Percentiles rank a stretch among this genome's conserved stretches.
Evolutionary conservation across 441 rosid genomes (phyloP).

Genomic region (Erodium chrysanthum): DNA sequence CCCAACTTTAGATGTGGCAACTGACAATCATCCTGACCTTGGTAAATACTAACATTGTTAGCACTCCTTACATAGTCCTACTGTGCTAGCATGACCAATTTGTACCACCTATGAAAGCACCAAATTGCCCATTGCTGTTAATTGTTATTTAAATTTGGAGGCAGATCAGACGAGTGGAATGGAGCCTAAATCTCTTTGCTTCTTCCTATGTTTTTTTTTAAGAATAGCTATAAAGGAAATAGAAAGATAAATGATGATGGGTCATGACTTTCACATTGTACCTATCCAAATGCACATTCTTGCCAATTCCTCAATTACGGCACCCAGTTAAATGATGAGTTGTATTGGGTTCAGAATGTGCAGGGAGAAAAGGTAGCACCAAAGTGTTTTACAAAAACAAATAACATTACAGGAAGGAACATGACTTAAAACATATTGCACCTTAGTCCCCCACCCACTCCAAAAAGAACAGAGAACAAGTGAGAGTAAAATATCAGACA

Average conservation of each 20-base stretch:
- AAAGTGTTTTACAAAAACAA: neutral
- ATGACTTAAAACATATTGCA: neutral
- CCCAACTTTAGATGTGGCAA: no score
- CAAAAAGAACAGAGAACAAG: neutral
- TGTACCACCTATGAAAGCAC: conserved; percentile 4
- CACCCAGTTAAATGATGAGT: neutral
- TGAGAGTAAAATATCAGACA: neutral
- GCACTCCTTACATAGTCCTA: neutral
- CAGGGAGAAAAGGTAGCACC: neutral
- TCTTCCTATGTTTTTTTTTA: neutral
- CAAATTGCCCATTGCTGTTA: neutral
- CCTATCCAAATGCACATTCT: neutral
- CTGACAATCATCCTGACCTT: neutral
- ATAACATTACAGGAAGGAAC: neutral
- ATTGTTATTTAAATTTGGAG: neutral
- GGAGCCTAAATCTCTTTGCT: neutral
- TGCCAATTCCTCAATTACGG: neutral
- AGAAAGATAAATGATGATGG: neutral
- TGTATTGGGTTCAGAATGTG: neutral
- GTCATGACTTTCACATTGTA: neutral
- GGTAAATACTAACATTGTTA: neutral
- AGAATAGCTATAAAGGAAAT: neutral
- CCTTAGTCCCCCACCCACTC: neutral
- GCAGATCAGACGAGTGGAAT: neutral
- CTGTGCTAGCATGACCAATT: neutral